Evolutionary conservation across 1,284 basidiomycete genomes (phyloP), one percentile per base, ranked within the genome.

Genomic region (Amylostereum areolatum): DNA sequence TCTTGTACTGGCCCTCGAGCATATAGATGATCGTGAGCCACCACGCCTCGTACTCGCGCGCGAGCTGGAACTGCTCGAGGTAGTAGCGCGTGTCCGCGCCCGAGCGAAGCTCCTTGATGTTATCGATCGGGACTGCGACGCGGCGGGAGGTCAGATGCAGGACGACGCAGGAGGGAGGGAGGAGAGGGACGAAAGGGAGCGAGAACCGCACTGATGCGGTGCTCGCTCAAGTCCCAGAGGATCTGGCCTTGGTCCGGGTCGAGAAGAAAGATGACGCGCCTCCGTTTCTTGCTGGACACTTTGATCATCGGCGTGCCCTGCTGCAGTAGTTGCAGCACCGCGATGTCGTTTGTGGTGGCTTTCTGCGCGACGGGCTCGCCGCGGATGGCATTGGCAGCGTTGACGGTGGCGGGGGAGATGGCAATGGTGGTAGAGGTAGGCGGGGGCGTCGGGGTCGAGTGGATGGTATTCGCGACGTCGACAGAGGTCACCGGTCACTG

Each of bases 21-120:
- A 86, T 78, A 61, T 92, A 91, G 48, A 90, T 73, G 70, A 91
- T 77, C 5, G 87, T 88, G 50, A 92, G 72, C 87, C 88, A 92
- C 31, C 82, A 74, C 44, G 77, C 71, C 60, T 88, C 79, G 58
- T 77, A 76, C 44, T 80, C 72, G 47, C 69, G 65, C 0, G 83
- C 69, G 41, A 86, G 73, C 58, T 85, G 82, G 60, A 90, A 85
- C 55, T 89, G 85, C 43, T 85, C 77, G 53, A 89, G 83, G 61
- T 92, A 89, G 58, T 89, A 87, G 33, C 86, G 73, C 29, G 91
- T 82, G 53, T 90, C 80, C 8, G 80, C 61, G 42, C 85, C 90
- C 5, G 87, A 80, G 10, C 96, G 87, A 7, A 99, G 80, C 62
- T 98, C 95, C 54, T 93, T 89, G 64, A 99, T 93, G 56, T 82